Percentiles rank a stretch among this genome's conserved stretches.
Evolutionary conservation across 1,284 basidiomycete genomes (phyloP).

Genomic region (Pyrrhoderma lamaoense): DNA sequence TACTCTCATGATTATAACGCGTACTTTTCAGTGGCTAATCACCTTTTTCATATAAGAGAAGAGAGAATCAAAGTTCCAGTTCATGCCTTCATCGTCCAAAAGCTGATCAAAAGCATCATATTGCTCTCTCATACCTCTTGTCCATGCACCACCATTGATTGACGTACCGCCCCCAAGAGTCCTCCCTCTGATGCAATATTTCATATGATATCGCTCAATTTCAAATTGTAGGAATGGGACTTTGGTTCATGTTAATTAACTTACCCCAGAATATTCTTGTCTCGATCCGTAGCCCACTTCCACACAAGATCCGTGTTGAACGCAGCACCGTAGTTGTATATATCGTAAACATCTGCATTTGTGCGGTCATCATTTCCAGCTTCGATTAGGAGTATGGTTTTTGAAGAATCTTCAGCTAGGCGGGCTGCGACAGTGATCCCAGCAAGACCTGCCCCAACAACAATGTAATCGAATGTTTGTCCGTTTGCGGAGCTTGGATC

Average conservation of each 20-base stretch:
- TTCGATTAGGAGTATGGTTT: conserved; percentile 52
- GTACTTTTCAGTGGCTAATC: background rate
- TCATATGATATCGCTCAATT: background rate
- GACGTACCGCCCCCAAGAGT: conserved; percentile 53
- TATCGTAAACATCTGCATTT: conserved; percentile 40
- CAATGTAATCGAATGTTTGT: conserved; percentile 56
- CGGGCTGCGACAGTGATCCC: conserved; percentile 57
- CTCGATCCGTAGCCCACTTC: conserved; percentile 41
- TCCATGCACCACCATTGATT: conserved; percentile 55
- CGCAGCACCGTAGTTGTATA: conserved; percentile 40
- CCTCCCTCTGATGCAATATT: conserved; percentile 34
- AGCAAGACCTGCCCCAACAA: conserved; percentile 57
- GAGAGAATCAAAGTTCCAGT: conserved; percentile 53
- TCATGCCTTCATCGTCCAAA: conserved; percentile 40
- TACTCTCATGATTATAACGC: background rate
- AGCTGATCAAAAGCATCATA: conserved; percentile 50
- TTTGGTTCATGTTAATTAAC: conserved; percentile 19
- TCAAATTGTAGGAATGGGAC: background rate
- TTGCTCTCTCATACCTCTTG: conserved; percentile 47
- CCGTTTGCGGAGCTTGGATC: conserved; percentile 7
- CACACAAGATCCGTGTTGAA: conserved; percentile 43
- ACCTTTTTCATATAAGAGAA: conserved; percentile 43
- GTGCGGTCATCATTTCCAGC: conserved; percentile 45
- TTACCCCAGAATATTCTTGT: conserved; percentile 39
- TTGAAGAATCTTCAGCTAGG: conserved; percentile 46